Base-by-base conservation (phyloP, 1,284 basidiomycete genomes). In the Irpex sp. region DNA sequence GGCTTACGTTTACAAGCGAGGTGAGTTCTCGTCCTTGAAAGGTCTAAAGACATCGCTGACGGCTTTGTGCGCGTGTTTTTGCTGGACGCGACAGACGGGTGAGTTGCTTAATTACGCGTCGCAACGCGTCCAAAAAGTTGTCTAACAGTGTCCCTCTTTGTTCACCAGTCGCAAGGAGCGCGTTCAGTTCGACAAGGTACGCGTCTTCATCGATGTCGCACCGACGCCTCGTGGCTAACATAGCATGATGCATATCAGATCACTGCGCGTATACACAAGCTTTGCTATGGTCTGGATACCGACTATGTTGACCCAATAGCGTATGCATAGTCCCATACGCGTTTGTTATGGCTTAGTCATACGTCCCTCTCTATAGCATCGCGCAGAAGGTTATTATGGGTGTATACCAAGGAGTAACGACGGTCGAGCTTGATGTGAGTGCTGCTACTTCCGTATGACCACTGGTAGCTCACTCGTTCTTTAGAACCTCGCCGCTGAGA, bases 351-450 rank as follows among this genome's bases (percentile, higher is more conserved):
- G 56, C 58, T 57, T 57, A 52, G 42, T 16, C 23, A 28, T 28
- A 12, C 5, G 56, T 58, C 7, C 63, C 55, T 49, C 19, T 5
- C 36, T 48, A 1, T 65, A 93, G 90, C 69, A 88, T 95, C 64
- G 88, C 93, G 19, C 94, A 96, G 78, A 97, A 97, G 75, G 97
- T 99, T 63, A 93, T 97, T 59, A 86, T 90, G 56, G 96, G 96
- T 69, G 94, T 98, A 57, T 96, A 97, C 74, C 89, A 93, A 65
- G 95, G 96, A 57, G 94, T 98, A 19, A 99, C 96, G 8, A 99
- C 97, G 8, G 93, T 94, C 61, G 97, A 99, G 76, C 90, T 99
- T 62, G 97, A 99, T 75, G 93, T 94, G 67, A 69, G 87, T 81
- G 10, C 19, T 6, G 19, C 33, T 19, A 9, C 45, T 16, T 18